phyloP scores from a whole-genome alignment of 2,329 filamentous ascomycete species.

The Sporothrix variecibatus region DNA sequence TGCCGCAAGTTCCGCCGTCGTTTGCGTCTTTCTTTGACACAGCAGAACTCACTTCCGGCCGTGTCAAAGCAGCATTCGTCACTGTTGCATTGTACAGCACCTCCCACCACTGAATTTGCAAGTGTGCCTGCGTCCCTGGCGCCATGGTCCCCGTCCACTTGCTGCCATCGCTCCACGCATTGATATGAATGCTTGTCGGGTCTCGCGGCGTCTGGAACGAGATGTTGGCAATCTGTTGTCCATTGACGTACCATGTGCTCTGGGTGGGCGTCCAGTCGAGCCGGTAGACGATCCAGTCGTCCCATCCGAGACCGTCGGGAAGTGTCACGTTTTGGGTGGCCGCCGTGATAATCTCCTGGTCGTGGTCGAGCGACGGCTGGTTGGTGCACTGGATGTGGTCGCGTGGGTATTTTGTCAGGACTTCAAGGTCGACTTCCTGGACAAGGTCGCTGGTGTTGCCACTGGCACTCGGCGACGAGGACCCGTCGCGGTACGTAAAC shows the following conservation, averaged over 20 bases:
- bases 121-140: conserved; percentile 49
- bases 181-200: conserved; percentile 56
- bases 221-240: conserved; percentile 52
- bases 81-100: conserved; percentile 55
- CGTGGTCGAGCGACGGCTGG: conserved; percentile 54
- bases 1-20: conserved; percentile 30
- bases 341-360: conserved; percentile 46
- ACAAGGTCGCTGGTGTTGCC: conserved; percentile 36
- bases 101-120: conserved; percentile 66
- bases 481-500: conserved; percentile 51
- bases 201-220: conserved; percentile 58
- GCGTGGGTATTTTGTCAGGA: conserved; percentile 50
- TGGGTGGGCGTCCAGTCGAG: conserved; percentile 59
- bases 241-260: conserved; percentile 60
- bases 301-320: conserved; percentile 49
- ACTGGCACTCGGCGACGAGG: conserved; percentile 23
- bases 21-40: not conserved
- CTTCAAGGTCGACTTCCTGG: conserved; percentile 57
- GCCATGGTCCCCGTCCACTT: conserved; percentile 62
- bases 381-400: conserved; percentile 59
- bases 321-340: conserved; percentile 53
- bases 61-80: not conserved
- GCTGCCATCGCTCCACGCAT: conserved; percentile 63
- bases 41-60: not conserved
- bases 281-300: conserved; percentile 60